Base-by-base conservation (phyloP, 768 basidiomycete genomes). In the Rhodotorula kratochvilovae region DNA sequence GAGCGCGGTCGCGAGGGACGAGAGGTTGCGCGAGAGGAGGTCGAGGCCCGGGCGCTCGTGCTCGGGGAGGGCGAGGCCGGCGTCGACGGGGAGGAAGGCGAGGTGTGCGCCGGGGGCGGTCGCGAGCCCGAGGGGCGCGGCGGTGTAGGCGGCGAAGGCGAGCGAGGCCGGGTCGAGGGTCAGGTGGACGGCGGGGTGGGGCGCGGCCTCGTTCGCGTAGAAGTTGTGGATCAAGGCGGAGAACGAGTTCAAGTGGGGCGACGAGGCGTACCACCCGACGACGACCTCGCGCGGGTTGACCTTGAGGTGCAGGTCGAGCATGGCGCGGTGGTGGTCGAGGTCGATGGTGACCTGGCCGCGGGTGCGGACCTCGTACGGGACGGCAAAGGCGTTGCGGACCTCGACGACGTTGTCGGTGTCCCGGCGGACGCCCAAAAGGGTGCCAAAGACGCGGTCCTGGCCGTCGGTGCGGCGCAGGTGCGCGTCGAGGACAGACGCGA, bases 171-270 rank as follows among this genome's bases (percentile, higher is more conserved):
- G 94, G 81, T 95, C 91, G 48, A 98, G 83, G 10, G 92, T 88
- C 65, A 98, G 84, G 80, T 97, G 93, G 59, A 98, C 86, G 6
- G 95, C 92, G 43, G 88, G 91, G 79, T 89, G 87, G 5, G 92
- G 90, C 0, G 87, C 84, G 11, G 91, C 92, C 81, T 97, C 92
- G 84, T 90, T 88, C 51, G 90, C 87, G 81, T 96, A 98, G 83
- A 96, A 96, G 81, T 94, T 92, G 84, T 97, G 95, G 79, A 98
- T 94, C 76, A 98, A 86, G 19, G 95, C 92, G 36, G 94, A 94
- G 82, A 92, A 94, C 13, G 91, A 91, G 82, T 94, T 94, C 67
- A 97, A 85, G 74, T 87, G 87, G 21, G 90, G 89, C 68, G 91
- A 90, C 2, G 95, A 96, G 33, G 92, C 92, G 81, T 92, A 96